Percentiles rank a stretch among this genome's conserved stretches.
phyloP scores from a whole-genome alignment of 257 asterid species.

The Lycium ferocissimum region DNA sequence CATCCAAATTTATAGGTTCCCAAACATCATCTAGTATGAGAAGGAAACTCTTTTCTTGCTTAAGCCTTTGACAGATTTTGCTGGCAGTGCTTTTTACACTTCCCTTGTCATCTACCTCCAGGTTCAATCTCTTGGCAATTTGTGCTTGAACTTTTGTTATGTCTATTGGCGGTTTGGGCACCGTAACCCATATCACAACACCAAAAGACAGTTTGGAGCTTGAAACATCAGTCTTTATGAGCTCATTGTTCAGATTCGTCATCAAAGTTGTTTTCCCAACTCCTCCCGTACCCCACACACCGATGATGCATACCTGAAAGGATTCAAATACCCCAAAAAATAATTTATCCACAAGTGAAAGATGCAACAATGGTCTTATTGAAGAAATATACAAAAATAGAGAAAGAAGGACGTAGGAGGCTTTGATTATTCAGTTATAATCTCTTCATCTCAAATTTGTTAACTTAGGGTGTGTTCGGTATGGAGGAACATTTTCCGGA shows the following conservation, averaged over 20 bases:
- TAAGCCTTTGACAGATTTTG: conserved; percentile 16
- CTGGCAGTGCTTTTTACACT: background rate
- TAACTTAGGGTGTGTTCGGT: too few species aligned
- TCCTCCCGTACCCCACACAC: background rate
- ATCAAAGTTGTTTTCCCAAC: background rate
- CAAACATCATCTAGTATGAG: conserved; percentile 36
- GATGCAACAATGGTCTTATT: background rate
- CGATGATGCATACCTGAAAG: background rate
- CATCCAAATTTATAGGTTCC: conserved; percentile 26
- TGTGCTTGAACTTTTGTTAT: background rate
- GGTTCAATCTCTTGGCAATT: conserved; percentile 15
- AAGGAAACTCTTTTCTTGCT: conserved; percentile 25
- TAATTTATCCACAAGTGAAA: background rate
- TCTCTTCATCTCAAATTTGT: background rate
- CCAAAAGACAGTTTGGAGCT: background rate
- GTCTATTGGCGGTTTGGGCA: background rate
- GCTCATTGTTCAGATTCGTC: conserved; percentile 20
- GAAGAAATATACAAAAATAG: too few species aligned
- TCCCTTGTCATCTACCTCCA: background rate
- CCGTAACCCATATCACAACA: conserved; percentile 22
- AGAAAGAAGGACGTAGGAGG: background rate
- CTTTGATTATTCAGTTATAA: background rate
- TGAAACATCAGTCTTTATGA: background rate
- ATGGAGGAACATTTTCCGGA: too few species aligned
- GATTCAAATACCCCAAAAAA: background rate